phyloP scores from a whole-genome alignment of 1,139 yeast genomes.

The Citeromyces siamensis region DNA sequence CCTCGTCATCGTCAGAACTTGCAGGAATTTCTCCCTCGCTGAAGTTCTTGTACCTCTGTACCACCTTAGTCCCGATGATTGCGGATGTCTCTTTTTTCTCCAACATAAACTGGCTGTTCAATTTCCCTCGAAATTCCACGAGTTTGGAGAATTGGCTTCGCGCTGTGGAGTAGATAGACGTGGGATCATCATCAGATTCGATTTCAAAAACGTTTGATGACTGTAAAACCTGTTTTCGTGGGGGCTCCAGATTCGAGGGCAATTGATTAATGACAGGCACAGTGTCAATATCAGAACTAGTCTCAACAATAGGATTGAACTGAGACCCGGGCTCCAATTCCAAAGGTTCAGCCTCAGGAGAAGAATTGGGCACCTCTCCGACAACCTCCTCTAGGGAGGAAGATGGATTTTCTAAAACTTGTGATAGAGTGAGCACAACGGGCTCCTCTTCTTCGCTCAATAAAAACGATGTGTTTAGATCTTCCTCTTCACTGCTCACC shows the following conservation, averaged over 20 bases:
- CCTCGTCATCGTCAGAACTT: slow-evolving; percentile 1
- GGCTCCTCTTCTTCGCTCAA: slow-evolving; percentile 2
- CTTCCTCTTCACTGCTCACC: neutral
- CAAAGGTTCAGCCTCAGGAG: slow-evolving; percentile 2
- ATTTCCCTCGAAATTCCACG: neutral
- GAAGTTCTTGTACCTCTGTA: neutral
- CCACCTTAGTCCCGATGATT: neutral
- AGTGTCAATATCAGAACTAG: neutral
- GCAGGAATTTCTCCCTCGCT: neutral
- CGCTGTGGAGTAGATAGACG: neutral
- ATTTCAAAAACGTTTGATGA: neutral
- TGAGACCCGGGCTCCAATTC: neutral
- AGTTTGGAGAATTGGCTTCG: neutral
- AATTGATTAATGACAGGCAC: neutral
- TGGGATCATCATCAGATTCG: neutral
- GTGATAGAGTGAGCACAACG: neutral
- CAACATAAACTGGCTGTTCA: neutral
- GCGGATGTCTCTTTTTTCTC: too few species aligned
- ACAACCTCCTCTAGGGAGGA: neutral
- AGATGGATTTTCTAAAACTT: slow-evolving; percentile 2
- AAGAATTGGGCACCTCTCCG: neutral
- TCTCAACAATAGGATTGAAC: neutral
- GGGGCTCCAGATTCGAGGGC: slow-evolving; percentile 1
- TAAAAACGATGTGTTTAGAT: neutral
- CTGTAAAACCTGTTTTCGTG: too few species aligned